Conservation (phyloP, 1,284 basidiomycete species). For the Caloboletus firmus region DNA sequence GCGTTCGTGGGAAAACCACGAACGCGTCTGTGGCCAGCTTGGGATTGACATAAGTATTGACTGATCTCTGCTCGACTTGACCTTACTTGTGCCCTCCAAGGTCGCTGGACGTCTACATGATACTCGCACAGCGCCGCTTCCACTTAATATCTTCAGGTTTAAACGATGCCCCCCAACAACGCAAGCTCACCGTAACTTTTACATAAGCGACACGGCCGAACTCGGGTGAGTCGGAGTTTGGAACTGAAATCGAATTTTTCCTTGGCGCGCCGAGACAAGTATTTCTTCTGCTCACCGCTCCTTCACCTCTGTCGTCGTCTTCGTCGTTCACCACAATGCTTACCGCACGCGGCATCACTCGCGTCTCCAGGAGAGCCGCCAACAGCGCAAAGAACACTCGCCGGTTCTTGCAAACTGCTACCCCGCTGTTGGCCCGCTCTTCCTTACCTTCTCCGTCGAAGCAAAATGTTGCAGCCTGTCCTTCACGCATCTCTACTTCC, state of each 20-base stretch:
- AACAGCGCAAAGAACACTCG: conserved; percentile 70
- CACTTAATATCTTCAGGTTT: background rate
- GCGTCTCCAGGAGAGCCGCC: conserved; percentile 78
- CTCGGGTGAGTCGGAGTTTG: conserved; percentile 32
- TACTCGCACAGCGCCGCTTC: background rate
- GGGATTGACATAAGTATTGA: too few species aligned
- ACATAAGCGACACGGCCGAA: conserved; percentile 34
- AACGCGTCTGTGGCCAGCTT: conserved; percentile 22
- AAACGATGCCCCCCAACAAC: too few species aligned
- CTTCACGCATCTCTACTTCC: conserved; percentile 34
- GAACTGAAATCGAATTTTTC: conserved; percentile 27
- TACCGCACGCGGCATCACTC: conserved; percentile 78
- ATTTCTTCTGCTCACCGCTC: conserved; percentile 34
- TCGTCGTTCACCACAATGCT: conserved; percentile 63
- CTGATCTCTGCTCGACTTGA: background rate
- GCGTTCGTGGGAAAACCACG: conserved; percentile 15
- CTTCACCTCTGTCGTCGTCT: conserved; percentile 22
- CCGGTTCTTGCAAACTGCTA: conserved; percentile 75
- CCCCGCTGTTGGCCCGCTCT: conserved; percentile 47
- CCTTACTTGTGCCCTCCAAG: background rate
- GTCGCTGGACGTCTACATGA: background rate
- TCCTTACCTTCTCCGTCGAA: conserved; percentile 42
- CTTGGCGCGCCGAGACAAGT: conserved; percentile 23
- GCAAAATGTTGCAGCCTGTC: conserved; percentile 37
- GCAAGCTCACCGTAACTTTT: conserved; percentile 8